Evolutionary conservation across 2,329 filamentous ascomycete genomes (phyloP).

Genomic region (Domatiomyces catenatus): DNA sequence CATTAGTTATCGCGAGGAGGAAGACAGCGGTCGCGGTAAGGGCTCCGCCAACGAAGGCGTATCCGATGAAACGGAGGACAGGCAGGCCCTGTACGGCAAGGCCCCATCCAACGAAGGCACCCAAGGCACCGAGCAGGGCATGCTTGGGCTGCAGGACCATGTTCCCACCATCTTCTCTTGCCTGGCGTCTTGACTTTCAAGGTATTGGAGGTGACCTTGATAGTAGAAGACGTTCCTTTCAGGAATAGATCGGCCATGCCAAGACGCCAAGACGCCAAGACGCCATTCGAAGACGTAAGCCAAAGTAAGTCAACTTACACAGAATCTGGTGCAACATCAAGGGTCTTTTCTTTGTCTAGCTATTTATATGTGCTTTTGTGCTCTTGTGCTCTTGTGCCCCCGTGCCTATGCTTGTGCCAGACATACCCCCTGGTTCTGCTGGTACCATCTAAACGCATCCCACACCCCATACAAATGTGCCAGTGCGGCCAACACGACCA

Average conservation of each 20-base stretch:
- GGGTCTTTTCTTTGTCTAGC: neutral
- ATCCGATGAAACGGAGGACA: slow-evolving; percentile 64
- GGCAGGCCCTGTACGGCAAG: slow-evolving; percentile 72
- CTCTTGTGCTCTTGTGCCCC: too few relatives aligned
- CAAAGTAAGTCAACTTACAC: too few relatives aligned
- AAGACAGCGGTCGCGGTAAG: slow-evolving; percentile 39
- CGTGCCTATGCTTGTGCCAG: slow-evolving; percentile 1
- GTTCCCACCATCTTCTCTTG: slow-evolving; percentile 2
- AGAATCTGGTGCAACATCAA: too few relatives aligned
- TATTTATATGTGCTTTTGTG: neutral
- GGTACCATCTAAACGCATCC: slow-evolving; percentile 21
- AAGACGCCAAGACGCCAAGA: too few relatives aligned
- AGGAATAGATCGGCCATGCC: too few relatives aligned
- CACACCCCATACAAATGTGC: slow-evolving; percentile 27
- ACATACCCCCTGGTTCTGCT: slow-evolving; percentile 17
- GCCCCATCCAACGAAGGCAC: slow-evolving; percentile 64
- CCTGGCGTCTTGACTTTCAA: neutral
- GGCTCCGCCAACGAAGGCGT: slow-evolving; percentile 64
- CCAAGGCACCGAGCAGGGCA: slow-evolving; percentile 27
- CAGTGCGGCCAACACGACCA: slow-evolving; percentile 27
- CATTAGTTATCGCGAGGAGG: slow-evolving; percentile 42
- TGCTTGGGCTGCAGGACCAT: slow-evolving; percentile 33
- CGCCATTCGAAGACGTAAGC: too few relatives aligned
- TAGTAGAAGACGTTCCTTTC: too few relatives aligned
- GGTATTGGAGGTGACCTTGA: too few relatives aligned